phyloP scores from a whole-genome alignment of 2,329 filamentous ascomycete genomes.

The Clonostachys solani region DNA sequence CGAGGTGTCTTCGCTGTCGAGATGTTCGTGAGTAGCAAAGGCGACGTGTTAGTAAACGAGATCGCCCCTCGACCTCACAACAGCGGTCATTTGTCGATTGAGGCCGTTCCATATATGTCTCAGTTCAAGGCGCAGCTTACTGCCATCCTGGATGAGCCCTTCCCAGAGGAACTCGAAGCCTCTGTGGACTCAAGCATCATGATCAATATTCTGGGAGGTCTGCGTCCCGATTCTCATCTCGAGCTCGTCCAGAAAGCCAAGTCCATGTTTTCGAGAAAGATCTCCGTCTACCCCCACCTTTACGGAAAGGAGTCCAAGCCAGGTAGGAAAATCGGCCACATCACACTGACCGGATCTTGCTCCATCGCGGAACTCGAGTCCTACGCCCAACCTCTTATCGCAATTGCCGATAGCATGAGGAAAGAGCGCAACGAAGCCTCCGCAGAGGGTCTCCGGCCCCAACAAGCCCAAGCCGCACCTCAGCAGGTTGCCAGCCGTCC shows the following conservation, averaged over 20 bases:
- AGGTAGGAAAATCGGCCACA: slow-evolving; percentile 91
- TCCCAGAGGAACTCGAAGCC: slow-evolving; percentile 49
- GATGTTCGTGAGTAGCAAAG: slow-evolving; percentile 67
- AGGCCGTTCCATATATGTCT: slow-evolving; percentile 79
- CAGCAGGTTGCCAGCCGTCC: slow-evolving; percentile 12
- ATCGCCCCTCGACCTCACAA: slow-evolving; percentile 62
- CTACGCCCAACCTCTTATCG: slow-evolving; percentile 64
- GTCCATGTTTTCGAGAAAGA: slow-evolving; percentile 34
- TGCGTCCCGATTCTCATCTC: slow-evolving; percentile 58
- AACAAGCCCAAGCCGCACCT: slow-evolving; percentile 10
- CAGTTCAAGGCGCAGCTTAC: slow-evolving; percentile 90
- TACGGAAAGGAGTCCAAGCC: slow-evolving; percentile 90
- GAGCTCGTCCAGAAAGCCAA: slow-evolving; percentile 41
- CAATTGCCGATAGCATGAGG: slow-evolving; percentile 55
- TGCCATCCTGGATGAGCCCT: slow-evolving; percentile 67
- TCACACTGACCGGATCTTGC: slow-evolving; percentile 72
- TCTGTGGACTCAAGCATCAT: slow-evolving; percentile 64
- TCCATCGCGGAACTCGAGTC: slow-evolving; percentile 59
- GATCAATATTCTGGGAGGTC: slow-evolving; percentile 76
- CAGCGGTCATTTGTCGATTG: slow-evolving; percentile 92
- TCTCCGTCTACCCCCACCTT: slow-evolving; percentile 66
- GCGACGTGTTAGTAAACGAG: slow-evolving; percentile 75
- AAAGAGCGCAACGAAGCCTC: slow-evolving; percentile 44
- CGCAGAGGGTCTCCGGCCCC: slow-evolving; percentile 27
- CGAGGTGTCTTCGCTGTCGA: slow-evolving; percentile 95